Evolutionary conservation across 768 basidiomycete genomes (phyloP), one percentile per base, ranked within the genome.

Genomic region (Sutorius australiensis): DNA sequence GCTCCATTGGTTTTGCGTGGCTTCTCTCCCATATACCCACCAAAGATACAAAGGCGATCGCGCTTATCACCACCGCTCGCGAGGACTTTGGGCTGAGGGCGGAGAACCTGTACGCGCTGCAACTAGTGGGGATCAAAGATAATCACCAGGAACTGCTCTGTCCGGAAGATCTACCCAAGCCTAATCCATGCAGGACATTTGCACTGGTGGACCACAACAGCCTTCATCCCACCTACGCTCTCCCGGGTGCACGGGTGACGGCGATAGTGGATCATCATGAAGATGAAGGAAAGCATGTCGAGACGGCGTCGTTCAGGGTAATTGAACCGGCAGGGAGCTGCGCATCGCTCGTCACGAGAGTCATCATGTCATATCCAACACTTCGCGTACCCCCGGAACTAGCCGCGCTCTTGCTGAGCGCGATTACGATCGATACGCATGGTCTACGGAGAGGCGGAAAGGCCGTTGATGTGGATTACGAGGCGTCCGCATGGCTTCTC

Each of bases 161-260:
- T 53, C 67, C 85, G 17, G 80, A 81, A 51, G 90, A 95, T 59
- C 51, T 93, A n/a, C 72, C 79, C 0, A 58, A 67, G 8, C 61
- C 75, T n/a, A 55, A 56, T 28, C 27, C 41, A 5, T 81, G 80
- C 6, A 75, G 76, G 14, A 75, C 71, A 6, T 91, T 91, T 62
- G 89, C 83, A 0, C 77, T 99, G 16, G 92, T 98, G 40, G 97
- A 99, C 68, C 95, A 98, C 70, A 99, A 98, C 64, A 75, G 75
- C 7, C 77, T 97, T 19, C 71, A 68, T 27, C 61, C 72, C 1
- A 61, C 62, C 34, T 87, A 81, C 64, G 57, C 70, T 2, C 36
- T 54, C 3, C 69, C 75, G 0, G 63, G 67, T 33, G 71, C 75
- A 0, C 69, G 71, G n/a, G 91, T 98, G 10, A 75, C 80, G 0